These are phyloP conservation scores for Apiotrichum siamense DNA, from an alignment of 1,284 basidiomycete species.

Conservation along the genomic window DNA sequence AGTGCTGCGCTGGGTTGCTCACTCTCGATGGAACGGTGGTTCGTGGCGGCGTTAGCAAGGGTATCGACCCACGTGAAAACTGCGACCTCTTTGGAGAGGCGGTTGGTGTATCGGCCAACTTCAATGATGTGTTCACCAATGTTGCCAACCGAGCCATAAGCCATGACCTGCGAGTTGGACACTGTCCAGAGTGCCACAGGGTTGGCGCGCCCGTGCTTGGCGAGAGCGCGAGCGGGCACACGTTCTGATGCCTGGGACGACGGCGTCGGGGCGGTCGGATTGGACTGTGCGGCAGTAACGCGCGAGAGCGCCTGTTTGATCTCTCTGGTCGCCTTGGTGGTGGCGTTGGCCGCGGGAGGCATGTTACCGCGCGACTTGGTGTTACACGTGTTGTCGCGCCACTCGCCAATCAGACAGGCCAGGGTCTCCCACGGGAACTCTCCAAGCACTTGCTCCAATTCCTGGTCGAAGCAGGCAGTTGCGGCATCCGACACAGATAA, in stretches of 20 bases:
- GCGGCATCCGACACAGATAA: conserved; percentile 70
- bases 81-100: conserved; percentile 89
- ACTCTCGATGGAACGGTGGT: conserved; percentile 83
- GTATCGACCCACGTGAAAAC: conserved; percentile 84
- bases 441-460: conserved; percentile 78
- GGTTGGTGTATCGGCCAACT: conserved; percentile 79
- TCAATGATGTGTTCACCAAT: conserved; percentile 85
- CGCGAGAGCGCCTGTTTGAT: conserved; percentile 49
- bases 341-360: conserved; percentile 34
- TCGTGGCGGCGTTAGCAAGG: conserved; percentile 85
- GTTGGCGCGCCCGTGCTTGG: conserved; percentile 88
- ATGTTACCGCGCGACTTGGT: conserved; percentile 25
- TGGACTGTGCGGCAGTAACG: conserved; percentile 35
- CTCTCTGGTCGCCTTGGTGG: conserved; percentile 48
- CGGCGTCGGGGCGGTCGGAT: conserved; percentile 4
- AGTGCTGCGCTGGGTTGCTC: conserved; percentile 38
- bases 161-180: conserved; percentile 89
- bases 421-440: conserved; percentile 72
- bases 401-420: conserved; percentile 91
- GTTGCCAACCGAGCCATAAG: conserved; percentile 95
- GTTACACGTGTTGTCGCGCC: conserved; percentile 64
- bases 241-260: conserved; percentile 24
- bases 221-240: conserved; percentile 68
- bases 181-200: conserved; percentile 86
- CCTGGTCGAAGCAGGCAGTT: conserved; percentile 77